Evolutionary conservation across 169 alveolate species (phyloP).

Genomic region (Toxoplasma gondii): DNA sequence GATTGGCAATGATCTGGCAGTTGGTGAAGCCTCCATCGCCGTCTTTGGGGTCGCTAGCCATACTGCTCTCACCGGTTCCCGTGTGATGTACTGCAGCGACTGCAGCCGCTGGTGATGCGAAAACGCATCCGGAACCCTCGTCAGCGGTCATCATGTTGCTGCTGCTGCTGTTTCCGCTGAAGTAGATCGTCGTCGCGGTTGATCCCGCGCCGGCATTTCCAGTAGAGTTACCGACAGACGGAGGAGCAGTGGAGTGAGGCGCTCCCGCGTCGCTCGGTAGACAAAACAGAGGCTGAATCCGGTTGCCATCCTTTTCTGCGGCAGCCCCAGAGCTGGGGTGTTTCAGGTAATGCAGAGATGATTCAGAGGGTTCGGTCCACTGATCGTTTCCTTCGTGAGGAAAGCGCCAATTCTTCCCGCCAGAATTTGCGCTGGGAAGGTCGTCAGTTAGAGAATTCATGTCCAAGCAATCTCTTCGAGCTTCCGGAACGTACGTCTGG

Average conservation of each 20-base stretch:
- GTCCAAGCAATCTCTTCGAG: background rate
- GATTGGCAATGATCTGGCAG: background rate
- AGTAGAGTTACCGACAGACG: background rate
- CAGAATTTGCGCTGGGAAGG: background rate
- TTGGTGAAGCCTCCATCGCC: background rate
- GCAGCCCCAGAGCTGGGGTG: background rate
- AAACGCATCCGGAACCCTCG: background rate
- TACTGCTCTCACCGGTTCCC: background rate
- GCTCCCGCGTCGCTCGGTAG: background rate
- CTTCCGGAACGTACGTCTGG: background rate
- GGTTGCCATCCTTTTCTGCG: background rate
- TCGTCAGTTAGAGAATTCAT: background rate
- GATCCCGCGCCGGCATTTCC: background rate
- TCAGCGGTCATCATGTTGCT: slow-evolving; percentile 37
- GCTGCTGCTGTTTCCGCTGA: slow-evolving; percentile 27
- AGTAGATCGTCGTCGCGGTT: background rate
- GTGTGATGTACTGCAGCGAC: background rate
- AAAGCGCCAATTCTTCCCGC: background rate
- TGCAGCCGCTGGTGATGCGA: background rate
- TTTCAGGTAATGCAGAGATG: background rate
- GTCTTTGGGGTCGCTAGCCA: background rate
- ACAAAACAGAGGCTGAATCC: background rate
- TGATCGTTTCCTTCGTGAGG: background rate
- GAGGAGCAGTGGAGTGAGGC: background rate
- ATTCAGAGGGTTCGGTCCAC: background rate